Base-by-base conservation (phyloP, 164 flowering plant genomes). In the Umbilicus rupestris region DNA sequence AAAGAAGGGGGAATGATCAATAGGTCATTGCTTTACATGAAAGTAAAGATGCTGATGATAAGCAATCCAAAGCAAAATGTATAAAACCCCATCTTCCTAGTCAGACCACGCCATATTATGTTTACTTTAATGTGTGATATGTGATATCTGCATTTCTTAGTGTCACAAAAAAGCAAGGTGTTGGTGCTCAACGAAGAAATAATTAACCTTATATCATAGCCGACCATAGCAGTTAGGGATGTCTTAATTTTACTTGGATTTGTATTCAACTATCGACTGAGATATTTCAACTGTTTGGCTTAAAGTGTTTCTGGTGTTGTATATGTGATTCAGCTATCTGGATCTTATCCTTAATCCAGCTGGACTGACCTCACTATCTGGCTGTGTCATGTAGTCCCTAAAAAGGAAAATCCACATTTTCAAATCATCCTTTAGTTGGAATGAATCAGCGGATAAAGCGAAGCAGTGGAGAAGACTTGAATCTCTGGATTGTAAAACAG, bases 241-340 rank as follows among this genome's bases (percentile, higher is more conserved):
- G 12, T 52, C 24, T 52, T 52, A 52, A 30, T 24, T 41, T 52
- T 52, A 52, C 31, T 52, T 10, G 7, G 9, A 52, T 26, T 52
- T 22, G 22, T 24, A 0, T 9, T 52, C 58, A 26, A 24, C 30
- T 9, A 11, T 5, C 1, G 8, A 26, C 31, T 28, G 33, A 55
- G 16, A 28, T 55, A 28, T 55, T 55, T 28, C 33, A 26, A 55
- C 33, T 16, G 60, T 55, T 55, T 26, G 5, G 60, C 11, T 52
- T 55, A 55, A 55, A 55, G 60, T 55, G 33, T 55, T 26, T 55
- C 60, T 55, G 19, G 60, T 29, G 60, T 28, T 55, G 31, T 28
- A 55, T 26, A 10, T 55, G 15, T 55, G 60, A 55, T 15, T 28
- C 60, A 28, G 33, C 60, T 55, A 55, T 55, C 60, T 55, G 28